Evolutionary conservation across 2,329 filamentous ascomycete species (phyloP).

Genomic region (Colletotrichum kahawae): DNA sequence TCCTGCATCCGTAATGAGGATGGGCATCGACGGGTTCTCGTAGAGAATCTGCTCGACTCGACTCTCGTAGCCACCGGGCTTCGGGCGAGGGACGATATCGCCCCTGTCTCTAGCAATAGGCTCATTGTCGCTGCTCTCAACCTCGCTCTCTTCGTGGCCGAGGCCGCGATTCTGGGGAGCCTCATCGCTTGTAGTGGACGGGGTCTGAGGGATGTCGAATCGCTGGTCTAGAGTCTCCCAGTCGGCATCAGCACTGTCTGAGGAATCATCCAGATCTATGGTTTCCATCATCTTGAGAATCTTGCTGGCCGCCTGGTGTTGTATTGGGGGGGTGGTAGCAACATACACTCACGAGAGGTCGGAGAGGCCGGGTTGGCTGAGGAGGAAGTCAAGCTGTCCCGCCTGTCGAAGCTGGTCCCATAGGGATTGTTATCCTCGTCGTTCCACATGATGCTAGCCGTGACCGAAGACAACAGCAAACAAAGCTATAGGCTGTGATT

Average conservation of each 20-base stretch:
- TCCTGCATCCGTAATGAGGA: slow-evolving; percentile 91
- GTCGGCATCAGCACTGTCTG: slow-evolving; percentile 46
- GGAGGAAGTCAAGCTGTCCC: slow-evolving; percentile 78
- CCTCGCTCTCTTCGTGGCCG: slow-evolving; percentile 42
- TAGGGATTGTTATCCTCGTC: slow-evolving; percentile 99
- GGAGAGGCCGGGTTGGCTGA: slow-evolving; percentile 70
- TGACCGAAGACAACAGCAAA: background rate
- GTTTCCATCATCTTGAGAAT: slow-evolving; percentile 40
- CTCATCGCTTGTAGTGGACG: slow-evolving; percentile 72
- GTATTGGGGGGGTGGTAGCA: background rate
- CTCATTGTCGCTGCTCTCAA: slow-evolving; percentile 56
- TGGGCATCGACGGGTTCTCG: slow-evolving; percentile 88
- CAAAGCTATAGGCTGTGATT: slow-evolving; percentile 1
- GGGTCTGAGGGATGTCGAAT: slow-evolving; percentile 74
- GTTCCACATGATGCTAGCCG: slow-evolving; percentile 80
- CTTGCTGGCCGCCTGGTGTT: background rate
- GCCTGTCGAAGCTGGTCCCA: slow-evolving; percentile 85
- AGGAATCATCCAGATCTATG: slow-evolving; percentile 38
- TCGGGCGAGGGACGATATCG: slow-evolving; percentile 61
- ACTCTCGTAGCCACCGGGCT: slow-evolving; percentile 90
- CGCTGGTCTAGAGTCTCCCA: slow-evolving; percentile 55
- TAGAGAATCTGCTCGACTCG: slow-evolving; percentile 97
- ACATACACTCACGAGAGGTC: slow-evolving; percentile 50
- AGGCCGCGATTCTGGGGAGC: slow-evolving; percentile 54
- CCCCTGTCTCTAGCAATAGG: slow-evolving; percentile 36